Evolutionary conservation across 768 basidiomycete species (phyloP), one percentile per base, ranked within the genome.

Genomic region (Tulasnella sp.): DNA sequence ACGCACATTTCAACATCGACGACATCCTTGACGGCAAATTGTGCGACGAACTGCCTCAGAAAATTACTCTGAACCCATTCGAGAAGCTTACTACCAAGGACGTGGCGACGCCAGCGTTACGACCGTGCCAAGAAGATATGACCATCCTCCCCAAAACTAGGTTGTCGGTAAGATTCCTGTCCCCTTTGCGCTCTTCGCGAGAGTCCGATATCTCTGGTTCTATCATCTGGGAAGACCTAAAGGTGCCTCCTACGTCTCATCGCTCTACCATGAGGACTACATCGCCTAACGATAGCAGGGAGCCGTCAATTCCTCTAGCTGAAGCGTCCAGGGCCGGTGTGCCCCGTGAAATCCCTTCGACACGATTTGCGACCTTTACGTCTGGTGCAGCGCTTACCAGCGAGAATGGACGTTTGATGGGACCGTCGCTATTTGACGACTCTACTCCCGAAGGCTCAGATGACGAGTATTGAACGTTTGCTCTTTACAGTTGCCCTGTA

Each of bases 371-470:
- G 3, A 7, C n/a, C n/a, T 7, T n/a, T 14, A 16, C n/a, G 0
- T 64, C n/a, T 5, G 28, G 20, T 48, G 46, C 46, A 31, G n/a
- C 18, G 16, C 46, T 76, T 31, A 28, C 44, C 5, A 76, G 54
- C 54, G 24, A 14, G 18, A n/a, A 76, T 76, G 75, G 75, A 54
- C 24, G 75, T 8, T 54, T 76, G 34, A 34, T 76, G 16, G 75
- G 75, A 8, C 75, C 75, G 2, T 44, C 75, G 31, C 31, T 76
- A 42, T 76, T 76, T 50, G 75, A 76, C 18, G 75, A 76, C 28
- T 42, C 16, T 48, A 41, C n/a, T n/a, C 46, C n/a, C 22, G 75
- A 54, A 31, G 60, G 28, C 2, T 64, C 31, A 0, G n/a, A 64
- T 9, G 31, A 64, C 60, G 60, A 64, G 60, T 28, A 34, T 28